Conservation (phyloP, 163 green algal genomes). For the Scenedesmus sp. region DNA sequence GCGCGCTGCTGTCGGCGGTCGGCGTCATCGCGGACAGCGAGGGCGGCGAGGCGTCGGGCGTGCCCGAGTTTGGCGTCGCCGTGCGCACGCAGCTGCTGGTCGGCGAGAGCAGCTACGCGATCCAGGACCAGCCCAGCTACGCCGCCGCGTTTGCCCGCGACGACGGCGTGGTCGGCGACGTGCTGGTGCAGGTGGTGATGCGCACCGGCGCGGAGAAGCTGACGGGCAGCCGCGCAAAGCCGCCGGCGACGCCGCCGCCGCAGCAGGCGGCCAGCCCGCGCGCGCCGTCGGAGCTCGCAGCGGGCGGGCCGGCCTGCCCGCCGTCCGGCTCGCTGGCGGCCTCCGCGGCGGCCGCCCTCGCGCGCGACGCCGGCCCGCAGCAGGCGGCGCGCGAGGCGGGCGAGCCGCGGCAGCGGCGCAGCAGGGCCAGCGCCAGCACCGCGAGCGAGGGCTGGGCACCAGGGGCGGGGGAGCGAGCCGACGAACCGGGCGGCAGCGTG, state of each 20-base stretch:
- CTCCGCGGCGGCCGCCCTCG: too few species aligned
- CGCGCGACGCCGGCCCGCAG: too few species aligned
- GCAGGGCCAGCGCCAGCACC: background rate
- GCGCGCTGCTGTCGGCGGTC: slow-evolving; percentile 26
- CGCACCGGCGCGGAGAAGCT: slow-evolving; percentile 7
- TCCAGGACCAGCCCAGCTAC: slow-evolving; percentile 42
- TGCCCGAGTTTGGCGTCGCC: slow-evolving; percentile 57
- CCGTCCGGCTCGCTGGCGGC: too few species aligned
- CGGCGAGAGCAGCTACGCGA: slow-evolving; percentile 38
- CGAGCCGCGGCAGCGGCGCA: background rate
- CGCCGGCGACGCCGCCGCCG: background rate
- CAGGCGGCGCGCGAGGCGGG: too few species aligned
- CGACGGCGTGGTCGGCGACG: background rate
- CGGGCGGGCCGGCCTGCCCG: too few species aligned
- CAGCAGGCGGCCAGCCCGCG: too few species aligned
- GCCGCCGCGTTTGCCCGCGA: slow-evolving; percentile 24
- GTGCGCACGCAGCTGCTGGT: slow-evolving; percentile 58
- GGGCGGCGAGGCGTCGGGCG: slow-evolving; percentile 1
- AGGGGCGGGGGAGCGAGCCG: background rate
- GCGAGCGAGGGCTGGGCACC: background rate
- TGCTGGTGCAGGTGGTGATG: slow-evolving; percentile 36
- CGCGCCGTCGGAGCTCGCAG: too few species aligned
- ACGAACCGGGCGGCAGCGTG: background rate
- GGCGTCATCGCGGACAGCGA: slow-evolving; percentile 46
- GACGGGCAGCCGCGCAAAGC: background rate